These are phyloP conservation scores for Fusarium virguliforme DNA, from an alignment of 2,329 filamentous ascomycete genomes.

Conservation along the genomic window DNA sequence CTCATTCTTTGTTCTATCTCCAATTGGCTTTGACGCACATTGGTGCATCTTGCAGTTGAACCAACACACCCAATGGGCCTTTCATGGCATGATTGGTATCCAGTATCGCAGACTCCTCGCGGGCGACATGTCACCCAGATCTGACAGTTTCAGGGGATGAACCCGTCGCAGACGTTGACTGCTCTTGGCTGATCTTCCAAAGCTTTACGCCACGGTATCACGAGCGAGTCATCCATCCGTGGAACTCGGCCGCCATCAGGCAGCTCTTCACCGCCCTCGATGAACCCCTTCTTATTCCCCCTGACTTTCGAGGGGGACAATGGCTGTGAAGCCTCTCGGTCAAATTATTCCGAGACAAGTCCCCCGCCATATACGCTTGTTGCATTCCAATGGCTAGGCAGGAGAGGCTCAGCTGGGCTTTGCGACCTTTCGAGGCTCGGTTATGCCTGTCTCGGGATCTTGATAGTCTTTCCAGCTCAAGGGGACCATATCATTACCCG, in stretches of 20 bases:
- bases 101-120: slow-evolving; percentile 16
- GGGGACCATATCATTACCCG: slow-evolving; percentile 91
- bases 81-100: slow-evolving; percentile 4
- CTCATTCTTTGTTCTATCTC: not conserved
- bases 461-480: slow-evolving; percentile 96
- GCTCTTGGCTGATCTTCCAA: slow-evolving; percentile 9
- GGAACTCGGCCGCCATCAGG: slow-evolving; percentile 28
- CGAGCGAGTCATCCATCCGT: slow-evolving; percentile 8
- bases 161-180: slow-evolving; percentile 18
- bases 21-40: slow-evolving; percentile 17
- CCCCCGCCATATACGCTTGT: slow-evolving; percentile 23
- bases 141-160: slow-evolving; percentile 23
- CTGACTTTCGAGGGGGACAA: slow-evolving; percentile 11
- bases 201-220: slow-evolving; percentile 33
- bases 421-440: slow-evolving; percentile 91
- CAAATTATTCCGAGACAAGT: slow-evolving; percentile 37
- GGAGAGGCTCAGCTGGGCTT: slow-evolving; percentile 80
- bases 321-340: slow-evolving; percentile 12
- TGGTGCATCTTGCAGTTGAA: slow-evolving; percentile 15
- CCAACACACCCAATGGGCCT: slow-evolving; percentile 1
- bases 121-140: slow-evolving; percentile 19
- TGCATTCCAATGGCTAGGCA: slow-evolving; percentile 41
- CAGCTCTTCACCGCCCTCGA: slow-evolving; percentile 12
- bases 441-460: slow-evolving; percentile 83
- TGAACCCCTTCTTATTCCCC: slow-evolving; percentile 8